These are phyloP conservation scores for Rhododendron williamsianum DNA, from an alignment of 148 eudicot species.

Conservation along the genomic window DNA sequence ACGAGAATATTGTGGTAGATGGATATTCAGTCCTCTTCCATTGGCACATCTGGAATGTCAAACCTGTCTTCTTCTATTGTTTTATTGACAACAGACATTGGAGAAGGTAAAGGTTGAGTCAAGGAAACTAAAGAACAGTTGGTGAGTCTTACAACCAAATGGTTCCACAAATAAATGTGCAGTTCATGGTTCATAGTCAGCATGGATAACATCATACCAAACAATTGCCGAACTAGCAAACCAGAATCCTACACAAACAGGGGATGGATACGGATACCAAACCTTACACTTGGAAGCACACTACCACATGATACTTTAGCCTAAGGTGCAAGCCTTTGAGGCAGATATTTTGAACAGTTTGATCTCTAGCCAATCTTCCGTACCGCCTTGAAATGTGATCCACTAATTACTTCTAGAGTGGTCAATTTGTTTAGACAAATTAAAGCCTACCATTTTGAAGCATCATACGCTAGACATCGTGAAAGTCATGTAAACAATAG, in stretches of 20 bases:
- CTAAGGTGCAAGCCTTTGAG: not conserved
- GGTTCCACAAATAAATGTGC: too few species aligned
- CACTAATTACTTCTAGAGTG: not conserved
- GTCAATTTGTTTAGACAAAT: too few species aligned
- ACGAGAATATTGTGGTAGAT: not conserved
- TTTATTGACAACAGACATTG: constrained; percentile 60
- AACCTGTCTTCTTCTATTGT: constrained; percentile 76
- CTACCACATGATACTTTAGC: not conserved
- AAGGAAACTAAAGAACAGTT: constrained; percentile 32
- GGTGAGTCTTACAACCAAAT: not conserved
- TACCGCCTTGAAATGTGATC: not conserved
- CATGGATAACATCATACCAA: not conserved
- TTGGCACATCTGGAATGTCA: constrained; percentile 87
- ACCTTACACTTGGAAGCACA: not conserved
- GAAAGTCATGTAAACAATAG: not conserved
- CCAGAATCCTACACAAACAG: not conserved
- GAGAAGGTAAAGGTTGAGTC: constrained; percentile 54
- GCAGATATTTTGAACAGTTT: not conserved
- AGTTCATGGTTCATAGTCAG: not conserved
- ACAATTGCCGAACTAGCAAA: not conserved
- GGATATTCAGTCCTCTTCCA: constrained; percentile 70
- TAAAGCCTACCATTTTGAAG: not conserved
- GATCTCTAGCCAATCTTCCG: not conserved
- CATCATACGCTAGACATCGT: not conserved
- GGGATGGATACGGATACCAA: not conserved